Evolutionary conservation across 2,329 filamentous ascomycete species (phyloP), one percentile per base, ranked within the genome.

Genomic region (Exophiala spinifera): DNA sequence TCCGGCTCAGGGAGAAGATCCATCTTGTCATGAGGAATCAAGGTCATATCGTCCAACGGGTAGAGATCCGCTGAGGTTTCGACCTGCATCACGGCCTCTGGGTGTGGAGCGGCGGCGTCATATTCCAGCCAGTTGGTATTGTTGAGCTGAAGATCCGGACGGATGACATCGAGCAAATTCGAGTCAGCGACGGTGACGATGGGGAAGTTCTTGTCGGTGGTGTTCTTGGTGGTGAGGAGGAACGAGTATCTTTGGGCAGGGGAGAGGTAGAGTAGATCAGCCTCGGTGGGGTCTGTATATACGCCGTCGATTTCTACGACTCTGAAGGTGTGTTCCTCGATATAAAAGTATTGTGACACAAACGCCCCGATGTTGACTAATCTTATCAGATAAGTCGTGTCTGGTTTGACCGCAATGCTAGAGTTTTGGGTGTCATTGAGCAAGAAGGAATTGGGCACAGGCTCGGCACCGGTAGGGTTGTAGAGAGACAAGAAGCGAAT

Each of bases 311-410:
- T 81, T 67, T 89, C 87, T 31, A 90, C 79, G 51, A 90, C 83
- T 23, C 76, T 79, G 72, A 90, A 82, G 28, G 80, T 85, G 51
- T 79, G 75, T 39, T 68, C 72, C 56, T 78, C 74, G 42, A 79
- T 74, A 40, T 69, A 71, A 53, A 80, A 71, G 49, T 74, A 73
- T 56, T 79, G 76, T 10, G 73, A 73, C 1, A 75, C 73, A 71
- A 89, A 91, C 14, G 86, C 87, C 13, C 84, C 87, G 17, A 89
- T 81, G 63, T 89, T 90, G 62, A 89, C 75, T 55, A 91, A 75
- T 40, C 85, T 84, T 63, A 92, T 78, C 7, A 89, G 73, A 55
- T 91, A 91, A 0, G 85, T 91, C 64, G 82, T 88, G 2, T 81
- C 80, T 0, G 87, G 83, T 61, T 84, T 63, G 2, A 91, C 79